Base-by-base conservation (phyloP, 2,329 filamentous ascomycete species). In the Penicillium psychrosexuale region DNA sequence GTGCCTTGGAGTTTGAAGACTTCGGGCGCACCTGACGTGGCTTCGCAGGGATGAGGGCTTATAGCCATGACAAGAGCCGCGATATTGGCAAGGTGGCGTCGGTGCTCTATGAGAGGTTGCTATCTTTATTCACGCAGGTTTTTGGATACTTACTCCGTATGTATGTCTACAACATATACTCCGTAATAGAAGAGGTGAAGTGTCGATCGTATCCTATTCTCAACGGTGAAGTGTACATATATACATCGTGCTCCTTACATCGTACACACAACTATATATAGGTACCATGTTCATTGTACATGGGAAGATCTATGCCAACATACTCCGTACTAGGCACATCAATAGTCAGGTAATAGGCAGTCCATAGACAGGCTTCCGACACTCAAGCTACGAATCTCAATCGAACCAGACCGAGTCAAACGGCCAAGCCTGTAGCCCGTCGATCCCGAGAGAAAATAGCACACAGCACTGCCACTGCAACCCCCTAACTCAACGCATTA, bases 341-440 rank as follows among this genome's bases (percentile, higher is more conserved):
- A 39, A 6, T 44, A 30, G 27, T 8, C 22, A 17, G 13, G 39
- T 36, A 17, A 42, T 12, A n/a, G 39, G 8, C 39, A 13, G n/a
- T 34, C 30, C 22, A 43, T 27, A n/a, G 31, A 40, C 15, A 28
- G 43, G 22, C 22, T 48, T 48, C 9, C 36, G 40, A 53, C 33
- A 22, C 24, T 13, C 12, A 36, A 36, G 15, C 15, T 30, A 40
- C 31, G 43, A 15, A 53, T 53, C 50, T 45, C 54, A 51, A 53
- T 36, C 44, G 54, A 49, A 56, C 50, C 39, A 50, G 44, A 53
- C 44, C 50, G 54, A 56, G 49, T 53, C 42, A 22, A 22, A 51
- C 19, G 17, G 28, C 52, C 33, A 51, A 45, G 47, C 13, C 33
- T 39, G 30, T 52, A 17, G 37, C 27, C 51, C 43, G 53, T 52